Percentiles rank a stretch among this genome's conserved stretches.
These are phyloP conservation scores for Inonotus hispidus DNA, from an alignment of 1,284 basidiomycete genomes.

Conservation along the genomic window DNA sequence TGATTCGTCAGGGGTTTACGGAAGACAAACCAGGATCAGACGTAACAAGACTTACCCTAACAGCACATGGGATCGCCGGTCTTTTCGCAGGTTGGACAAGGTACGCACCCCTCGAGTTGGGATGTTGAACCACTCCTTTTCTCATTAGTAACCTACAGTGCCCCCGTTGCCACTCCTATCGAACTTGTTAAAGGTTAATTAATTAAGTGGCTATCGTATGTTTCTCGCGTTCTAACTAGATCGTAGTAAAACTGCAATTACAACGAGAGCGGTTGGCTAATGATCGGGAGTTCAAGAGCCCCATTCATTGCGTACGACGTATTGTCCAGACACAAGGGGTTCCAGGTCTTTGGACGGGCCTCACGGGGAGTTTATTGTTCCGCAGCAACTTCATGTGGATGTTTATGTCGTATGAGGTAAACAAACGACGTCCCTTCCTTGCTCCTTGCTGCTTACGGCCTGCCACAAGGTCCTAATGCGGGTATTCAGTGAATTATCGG, in stretches of 20 bases:
- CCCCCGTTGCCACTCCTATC: conserved; percentile 65
- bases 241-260: conserved; percentile 67
- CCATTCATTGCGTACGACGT: conserved; percentile 55
- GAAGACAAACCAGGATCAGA: conserved; percentile 43
- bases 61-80: conserved; percentile 65
- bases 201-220: conserved; percentile 4
- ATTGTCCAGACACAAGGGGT: conserved; percentile 51
- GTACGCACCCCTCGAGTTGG: conserved; percentile 26
- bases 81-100: conserved; percentile 75
- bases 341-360: conserved; percentile 58
- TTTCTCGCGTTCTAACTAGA: not conserved
- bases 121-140: not conserved
- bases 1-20: conserved; percentile 49
- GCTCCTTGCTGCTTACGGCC: conserved; percentile 13
- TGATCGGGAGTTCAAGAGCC: conserved; percentile 60
- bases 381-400: conserved; percentile 66
- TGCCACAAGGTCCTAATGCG: conserved; percentile 50
- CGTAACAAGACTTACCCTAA: conserved; percentile 40
- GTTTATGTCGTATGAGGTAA: conserved; percentile 59
- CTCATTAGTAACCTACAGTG: conserved; percentile 32
- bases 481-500: conserved; percentile 42
- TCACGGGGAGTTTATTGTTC: conserved; percentile 57
- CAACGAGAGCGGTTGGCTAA: conserved; percentile 52
- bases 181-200: conserved; percentile 62
- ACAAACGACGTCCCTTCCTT: conserved; percentile 7